These are phyloP conservation scores for Fagus sylvatica DNA, from an alignment of 306 rosid species.

Conservation along the genomic window DNA sequence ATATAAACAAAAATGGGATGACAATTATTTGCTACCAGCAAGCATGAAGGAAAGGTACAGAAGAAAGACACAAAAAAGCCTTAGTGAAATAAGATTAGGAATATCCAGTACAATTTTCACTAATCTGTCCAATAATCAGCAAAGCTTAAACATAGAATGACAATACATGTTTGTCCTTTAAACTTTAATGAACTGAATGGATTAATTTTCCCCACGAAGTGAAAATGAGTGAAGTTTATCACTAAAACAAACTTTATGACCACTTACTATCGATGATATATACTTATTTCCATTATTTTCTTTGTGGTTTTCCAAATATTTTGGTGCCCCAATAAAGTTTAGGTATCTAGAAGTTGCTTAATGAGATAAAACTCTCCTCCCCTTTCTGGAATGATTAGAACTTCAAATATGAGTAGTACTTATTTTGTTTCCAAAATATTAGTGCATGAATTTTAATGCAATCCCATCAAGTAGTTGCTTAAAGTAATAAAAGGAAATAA, in stretches of 20 bases:
- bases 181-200: not conserved
- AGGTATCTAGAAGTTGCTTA: not conserved
- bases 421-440: not conserved
- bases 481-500: not conserved
- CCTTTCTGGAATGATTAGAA: not conserved
- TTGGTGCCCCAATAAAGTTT: not conserved
- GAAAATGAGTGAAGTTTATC: too few relatives aligned
- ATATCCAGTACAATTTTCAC: not conserved
- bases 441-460: not conserved
- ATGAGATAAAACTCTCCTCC: not conserved
- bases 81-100: not conserved
- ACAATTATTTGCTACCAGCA: not conserved
- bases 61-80: not conserved
- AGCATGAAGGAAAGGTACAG: not conserved
- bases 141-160: not conserved
- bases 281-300: too few relatives aligned
- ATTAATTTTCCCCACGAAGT: too few relatives aligned
- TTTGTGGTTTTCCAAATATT: too few relatives aligned
- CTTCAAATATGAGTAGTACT: not conserved
- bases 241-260: too few relatives aligned
- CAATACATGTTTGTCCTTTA: not conserved
- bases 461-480: not conserved
- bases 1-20: not conserved
- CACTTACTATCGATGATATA: too few relatives aligned
- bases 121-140: not conserved